These are phyloP conservation scores for Aegilops bicornis DNA, from an alignment of 176 grass and related monocot species.

Conservation along the genomic window DNA sequence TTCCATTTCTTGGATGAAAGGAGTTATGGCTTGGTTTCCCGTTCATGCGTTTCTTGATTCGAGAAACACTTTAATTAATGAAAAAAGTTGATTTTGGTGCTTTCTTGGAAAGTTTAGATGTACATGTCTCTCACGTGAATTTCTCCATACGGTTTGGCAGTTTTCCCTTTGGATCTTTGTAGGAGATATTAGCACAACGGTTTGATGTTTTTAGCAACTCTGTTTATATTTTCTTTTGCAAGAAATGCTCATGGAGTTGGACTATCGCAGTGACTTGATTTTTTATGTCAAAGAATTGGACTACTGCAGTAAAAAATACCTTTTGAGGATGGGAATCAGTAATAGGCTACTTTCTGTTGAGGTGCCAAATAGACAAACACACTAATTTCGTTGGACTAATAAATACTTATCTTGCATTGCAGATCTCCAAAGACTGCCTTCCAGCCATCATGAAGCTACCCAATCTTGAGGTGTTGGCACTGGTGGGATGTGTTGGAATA, in stretches of 20 bases:
- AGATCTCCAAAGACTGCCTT: conserved; percentile 72
- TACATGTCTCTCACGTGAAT: neutral
- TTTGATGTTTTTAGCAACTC: conserved; percentile 1
- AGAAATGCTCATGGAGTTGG: neutral
- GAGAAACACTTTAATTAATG: neutral
- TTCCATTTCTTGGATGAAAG: neutral
- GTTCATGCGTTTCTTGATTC: neutral
- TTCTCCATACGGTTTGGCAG: neutral
- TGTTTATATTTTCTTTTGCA: neutral
- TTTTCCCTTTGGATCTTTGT: neutral
- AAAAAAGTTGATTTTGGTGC: neutral
- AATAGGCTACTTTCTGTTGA: neutral
- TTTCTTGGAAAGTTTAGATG: neutral
- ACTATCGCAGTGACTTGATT: neutral
- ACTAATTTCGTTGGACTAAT: neutral
- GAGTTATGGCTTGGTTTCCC: neutral
- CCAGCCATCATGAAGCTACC: conserved; percentile 60
- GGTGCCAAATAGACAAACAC: neutral
- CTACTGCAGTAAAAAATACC: neutral
- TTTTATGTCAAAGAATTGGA: neutral
- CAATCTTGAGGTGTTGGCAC: conserved; percentile 54
- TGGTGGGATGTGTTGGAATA: conserved; percentile 62
- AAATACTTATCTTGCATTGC: conserved; percentile 3
- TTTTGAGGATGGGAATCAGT: neutral
- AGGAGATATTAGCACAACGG: neutral